Percentiles rank a stretch among this genome's conserved stretches.
Evolutionary conservation across 306 rosid species (phyloP).

Genomic region (Senna tora): DNA sequence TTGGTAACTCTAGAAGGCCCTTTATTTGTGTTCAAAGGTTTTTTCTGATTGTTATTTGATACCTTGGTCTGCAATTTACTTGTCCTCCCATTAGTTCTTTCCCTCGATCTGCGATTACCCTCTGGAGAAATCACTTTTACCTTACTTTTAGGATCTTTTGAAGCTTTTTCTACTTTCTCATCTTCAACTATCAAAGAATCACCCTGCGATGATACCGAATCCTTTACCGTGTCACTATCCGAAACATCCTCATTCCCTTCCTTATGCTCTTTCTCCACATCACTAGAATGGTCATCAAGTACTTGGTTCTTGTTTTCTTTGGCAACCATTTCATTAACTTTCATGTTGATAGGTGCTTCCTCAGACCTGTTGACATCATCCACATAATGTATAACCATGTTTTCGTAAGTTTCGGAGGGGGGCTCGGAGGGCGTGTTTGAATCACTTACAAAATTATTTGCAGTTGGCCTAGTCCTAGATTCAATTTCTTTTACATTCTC

Average conservation of each 20-base stretch:
- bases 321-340: slow-evolving; percentile 51
- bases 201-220: slow-evolving; percentile 77
- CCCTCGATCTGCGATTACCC: slow-evolving; percentile 47
- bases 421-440: slow-evolving; percentile 57
- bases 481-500: slow-evolving; percentile 55
- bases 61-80: slow-evolving; percentile 49
- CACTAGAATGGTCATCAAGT: slow-evolving; percentile 56
- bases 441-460: slow-evolving; percentile 49
- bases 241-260: slow-evolving; percentile 70
- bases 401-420: slow-evolving; percentile 63
- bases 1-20: slow-evolving; percentile 45
- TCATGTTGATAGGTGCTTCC: slow-evolving; percentile 49
- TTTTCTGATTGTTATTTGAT: slow-evolving; percentile 46
- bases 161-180: slow-evolving; percentile 61
- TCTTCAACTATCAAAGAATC: slow-evolving; percentile 61
- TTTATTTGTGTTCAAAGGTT: slow-evolving; percentile 44
- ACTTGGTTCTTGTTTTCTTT: slow-evolving; percentile 55
- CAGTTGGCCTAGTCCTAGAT: slow-evolving; percentile 46
- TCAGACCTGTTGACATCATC: slow-evolving; percentile 75
- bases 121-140: slow-evolving; percentile 49
- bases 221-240: slow-evolving; percentile 69
- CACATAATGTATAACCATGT: slow-evolving; percentile 57
- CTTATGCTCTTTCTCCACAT: slow-evolving; percentile 62
- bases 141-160: slow-evolving; percentile 49
- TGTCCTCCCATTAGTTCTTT: slow-evolving; percentile 44